phyloP scores from a whole-genome alignment of 768 basidiomycete species.

The Lentinus brumalis region DNA sequence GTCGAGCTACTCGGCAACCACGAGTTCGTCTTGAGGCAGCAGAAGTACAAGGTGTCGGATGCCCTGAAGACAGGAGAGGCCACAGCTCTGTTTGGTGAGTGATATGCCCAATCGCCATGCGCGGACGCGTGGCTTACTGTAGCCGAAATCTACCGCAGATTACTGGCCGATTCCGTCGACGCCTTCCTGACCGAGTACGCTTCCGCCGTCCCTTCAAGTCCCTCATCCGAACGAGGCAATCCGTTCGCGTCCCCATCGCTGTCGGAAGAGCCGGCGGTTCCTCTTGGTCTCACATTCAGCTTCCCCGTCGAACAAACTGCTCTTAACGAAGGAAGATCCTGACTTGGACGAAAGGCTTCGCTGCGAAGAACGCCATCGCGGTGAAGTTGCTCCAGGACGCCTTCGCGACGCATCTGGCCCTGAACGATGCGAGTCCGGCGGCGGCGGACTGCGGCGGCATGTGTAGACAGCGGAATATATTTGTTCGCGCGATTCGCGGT shows the following conservation, averaged over 20 bases:
- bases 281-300: constrained; percentile 93
- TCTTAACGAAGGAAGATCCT: constrained; percentile 85
- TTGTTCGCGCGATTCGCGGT: no score
- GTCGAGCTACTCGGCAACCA: constrained; percentile 89
- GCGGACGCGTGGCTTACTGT: background rate
- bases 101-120: background rate
- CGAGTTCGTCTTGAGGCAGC: constrained; percentile 87
- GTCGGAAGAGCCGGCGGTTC: constrained; percentile 37
- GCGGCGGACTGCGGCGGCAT: no score
- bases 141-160: constrained; percentile 50
- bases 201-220: constrained; percentile 19
- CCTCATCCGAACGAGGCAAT: constrained; percentile 18
- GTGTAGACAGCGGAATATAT: no score
- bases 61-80: constrained; percentile 92
- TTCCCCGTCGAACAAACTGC: constrained; percentile 98
- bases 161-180: constrained; percentile 96
- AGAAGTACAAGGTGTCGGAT: constrained; percentile 97
- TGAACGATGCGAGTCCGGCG: no score
- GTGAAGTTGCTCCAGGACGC: no score
- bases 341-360: constrained; percentile 95
- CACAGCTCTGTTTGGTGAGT: constrained; percentile 76
- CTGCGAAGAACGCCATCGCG: constrained; percentile 89
- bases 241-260: constrained; percentile 24
- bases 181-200: constrained; percentile 77
- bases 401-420: no score